Base-by-base conservation (phyloP, 345 rosid genomes). In the Noccaea bulbosa region DNA sequence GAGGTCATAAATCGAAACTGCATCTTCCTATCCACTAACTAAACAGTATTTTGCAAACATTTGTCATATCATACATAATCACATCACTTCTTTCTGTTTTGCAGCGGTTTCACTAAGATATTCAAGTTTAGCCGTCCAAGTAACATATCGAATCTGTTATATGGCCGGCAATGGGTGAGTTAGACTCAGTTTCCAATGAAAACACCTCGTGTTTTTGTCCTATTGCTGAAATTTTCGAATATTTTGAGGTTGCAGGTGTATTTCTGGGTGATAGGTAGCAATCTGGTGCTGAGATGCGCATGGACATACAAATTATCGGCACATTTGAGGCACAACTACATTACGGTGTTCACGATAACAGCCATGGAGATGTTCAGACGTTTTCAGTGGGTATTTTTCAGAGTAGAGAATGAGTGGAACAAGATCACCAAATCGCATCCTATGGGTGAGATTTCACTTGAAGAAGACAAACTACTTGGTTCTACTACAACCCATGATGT, bases 281-380 rank as follows among this genome's bases (percentile, higher is more conserved):
- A 95, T 65, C 69, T 95, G 80, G 84, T 95, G 57, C 75, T 92
- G 60, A 90, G 99, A 4, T 92, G 97, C 65, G 81, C 96, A 2
- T 95, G 98, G 98, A 95, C 99, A 0, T 92, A 92, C 84, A 95
- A 95, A 73, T 82, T 90, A 41, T 92, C 99, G 2, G 96, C 98
- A 46, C 98, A 92, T 85, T 89, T 92, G 62, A 92, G 97, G 46
- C 98, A 90, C 64, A 91, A 95, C 65, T 87, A 95, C 79, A 80
- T 88, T 34, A 95, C 93, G 0, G 81, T 89, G 52, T 95, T 95
- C 65, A 33, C 85, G 24, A 63, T 91, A 8, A 75, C 86, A 0
- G 79, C 85, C 8, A 67, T 94, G 82, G 99, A 94, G 85, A 89
- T 92, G 70, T 62, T 92, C 57, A 83, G 96, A 49, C 82, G 99